phyloP scores from a whole-genome alignment of 257 asterid species.

The Striga asiatica region DNA sequence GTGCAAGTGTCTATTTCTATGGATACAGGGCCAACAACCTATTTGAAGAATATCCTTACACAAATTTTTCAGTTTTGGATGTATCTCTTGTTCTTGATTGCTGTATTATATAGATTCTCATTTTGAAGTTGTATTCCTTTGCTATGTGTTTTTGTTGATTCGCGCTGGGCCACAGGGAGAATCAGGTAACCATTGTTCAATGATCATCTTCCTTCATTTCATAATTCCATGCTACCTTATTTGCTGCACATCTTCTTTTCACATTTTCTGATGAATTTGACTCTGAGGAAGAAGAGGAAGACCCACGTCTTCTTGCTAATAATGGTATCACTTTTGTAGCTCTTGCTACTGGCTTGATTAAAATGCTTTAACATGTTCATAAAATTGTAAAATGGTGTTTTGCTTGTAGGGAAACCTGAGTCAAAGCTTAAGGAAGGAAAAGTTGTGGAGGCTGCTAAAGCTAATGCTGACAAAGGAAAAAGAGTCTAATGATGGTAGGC shows the following conservation, averaged over 20 bases:
- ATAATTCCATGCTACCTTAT: neutral
- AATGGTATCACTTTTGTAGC: conserved; percentile 30
- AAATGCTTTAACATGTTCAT: neutral
- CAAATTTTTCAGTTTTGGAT: neutral
- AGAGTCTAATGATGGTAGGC: conserved; percentile 43
- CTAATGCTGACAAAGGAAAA: conserved; percentile 31
- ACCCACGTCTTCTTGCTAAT: conserved; percentile 25
- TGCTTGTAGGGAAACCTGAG: conserved; percentile 30
- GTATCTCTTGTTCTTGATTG: neutral
- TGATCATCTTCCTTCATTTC: neutral
- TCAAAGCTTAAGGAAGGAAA: conserved; percentile 33
- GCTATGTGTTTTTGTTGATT: conserved; percentile 17
- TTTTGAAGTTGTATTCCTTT: conserved; percentile 31
- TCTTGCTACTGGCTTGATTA: neutral
- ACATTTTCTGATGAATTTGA: conserved; percentile 42
- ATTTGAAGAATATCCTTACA: conserved; percentile 54
- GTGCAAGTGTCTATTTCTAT: conserved; percentile 61
- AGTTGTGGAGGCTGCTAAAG: conserved; percentile 33
- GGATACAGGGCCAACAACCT: conserved; percentile 60
- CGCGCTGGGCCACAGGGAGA: conserved; percentile 28
- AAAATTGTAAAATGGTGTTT: neutral
- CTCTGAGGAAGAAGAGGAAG: no score
- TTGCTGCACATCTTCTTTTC: neutral
- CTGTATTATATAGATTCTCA: neutral
- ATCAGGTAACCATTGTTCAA: conserved; percentile 21